Evolutionary conservation across 306 rosid genomes (phyloP).

Genomic region (Lotus japonicus): DNA sequence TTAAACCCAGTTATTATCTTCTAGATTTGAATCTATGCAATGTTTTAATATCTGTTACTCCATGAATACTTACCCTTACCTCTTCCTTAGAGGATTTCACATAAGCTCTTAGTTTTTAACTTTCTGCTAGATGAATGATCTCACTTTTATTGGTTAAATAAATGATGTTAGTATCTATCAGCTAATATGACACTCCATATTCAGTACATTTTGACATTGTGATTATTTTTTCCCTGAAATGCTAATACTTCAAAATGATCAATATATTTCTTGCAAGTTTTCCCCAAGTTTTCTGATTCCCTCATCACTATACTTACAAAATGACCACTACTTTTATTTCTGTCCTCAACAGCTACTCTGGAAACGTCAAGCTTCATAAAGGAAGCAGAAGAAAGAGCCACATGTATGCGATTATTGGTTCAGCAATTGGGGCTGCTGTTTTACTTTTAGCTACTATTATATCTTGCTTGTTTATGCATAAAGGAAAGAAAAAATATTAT

Average conservation of each 20-base stretch:
- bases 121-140: too few species aligned
- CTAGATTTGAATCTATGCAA: background rate
- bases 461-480: slow-evolving; percentile 51
- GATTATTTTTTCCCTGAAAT: background rate
- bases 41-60: background rate
- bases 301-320: background rate
- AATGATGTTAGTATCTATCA: too few species aligned
- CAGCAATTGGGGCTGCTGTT: slow-evolving; percentile 69
- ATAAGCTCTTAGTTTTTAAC: too few species aligned
- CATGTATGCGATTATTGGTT: slow-evolving; percentile 48
- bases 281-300: background rate
- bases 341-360: slow-evolving; percentile 55
- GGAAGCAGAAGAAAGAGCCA: slow-evolving; percentile 38
- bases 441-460: slow-evolving; percentile 59
- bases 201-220: too few species aligned
- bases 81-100: too few species aligned
- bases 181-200: too few species aligned
- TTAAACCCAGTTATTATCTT: background rate
- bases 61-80: too few species aligned
- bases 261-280: too few species aligned
- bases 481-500: slow-evolving; percentile 38
- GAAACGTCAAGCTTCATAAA: slow-evolving; percentile 65
- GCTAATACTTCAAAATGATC: background rate
- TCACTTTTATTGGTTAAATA: too few species aligned
- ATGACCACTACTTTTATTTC: slow-evolving; percentile 19